A percentile compares a stretch with the other conserved stretches of the same genome.
These are phyloP conservation scores for Aspergillus persii DNA, from an alignment of 2,329 filamentous ascomycete species.

Conservation along the genomic window DNA sequence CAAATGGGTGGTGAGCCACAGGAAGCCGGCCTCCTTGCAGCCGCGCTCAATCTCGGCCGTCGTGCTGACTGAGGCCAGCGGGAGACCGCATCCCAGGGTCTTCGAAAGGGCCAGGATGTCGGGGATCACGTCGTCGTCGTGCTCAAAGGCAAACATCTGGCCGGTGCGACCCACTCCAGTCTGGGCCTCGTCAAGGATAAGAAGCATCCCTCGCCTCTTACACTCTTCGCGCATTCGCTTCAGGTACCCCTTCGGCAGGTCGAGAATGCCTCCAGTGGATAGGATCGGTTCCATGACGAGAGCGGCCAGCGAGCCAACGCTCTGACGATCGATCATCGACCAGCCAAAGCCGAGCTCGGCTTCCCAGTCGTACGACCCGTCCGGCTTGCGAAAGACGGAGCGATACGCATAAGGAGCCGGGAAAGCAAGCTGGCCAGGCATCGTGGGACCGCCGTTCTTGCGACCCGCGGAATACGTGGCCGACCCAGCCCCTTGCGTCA, in stretches of 20 bases:
- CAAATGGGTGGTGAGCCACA: conserved; percentile 62
- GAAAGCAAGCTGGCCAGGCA: conserved; percentile 58
- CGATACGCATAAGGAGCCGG: conserved; percentile 62
- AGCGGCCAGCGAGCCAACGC: conserved; percentile 61
- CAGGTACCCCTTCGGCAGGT: conserved; percentile 59
- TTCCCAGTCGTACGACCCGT: conserved; percentile 65
- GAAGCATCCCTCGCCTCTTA: conserved; percentile 54
- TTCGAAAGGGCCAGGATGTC: conserved; percentile 62
- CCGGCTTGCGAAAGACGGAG: conserved; percentile 57
- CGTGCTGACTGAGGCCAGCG: conserved; percentile 58
- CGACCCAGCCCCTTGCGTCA: conserved; percentile 54
- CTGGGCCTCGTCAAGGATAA: conserved; percentile 62
- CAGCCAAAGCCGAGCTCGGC: conserved; percentile 64
- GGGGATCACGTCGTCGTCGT: conserved; percentile 50
- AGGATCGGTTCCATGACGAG: conserved; percentile 63
- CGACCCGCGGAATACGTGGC: conserved; percentile 42
- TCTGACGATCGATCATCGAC: conserved; percentile 58
- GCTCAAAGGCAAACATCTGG: conserved; percentile 58
- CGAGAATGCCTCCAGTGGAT: conserved; percentile 59
- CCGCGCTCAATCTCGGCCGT: conserved; percentile 52
- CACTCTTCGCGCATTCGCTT: conserved; percentile 55
- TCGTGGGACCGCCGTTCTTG: conserved; percentile 25
- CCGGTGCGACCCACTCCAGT: conserved; percentile 58
- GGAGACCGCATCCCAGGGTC: conserved; percentile 60
- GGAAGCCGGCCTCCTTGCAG: conserved; percentile 50